Conservation (phyloP, 1,284 basidiomycete genomes). For the Leucoagaricus sp. region DNA sequence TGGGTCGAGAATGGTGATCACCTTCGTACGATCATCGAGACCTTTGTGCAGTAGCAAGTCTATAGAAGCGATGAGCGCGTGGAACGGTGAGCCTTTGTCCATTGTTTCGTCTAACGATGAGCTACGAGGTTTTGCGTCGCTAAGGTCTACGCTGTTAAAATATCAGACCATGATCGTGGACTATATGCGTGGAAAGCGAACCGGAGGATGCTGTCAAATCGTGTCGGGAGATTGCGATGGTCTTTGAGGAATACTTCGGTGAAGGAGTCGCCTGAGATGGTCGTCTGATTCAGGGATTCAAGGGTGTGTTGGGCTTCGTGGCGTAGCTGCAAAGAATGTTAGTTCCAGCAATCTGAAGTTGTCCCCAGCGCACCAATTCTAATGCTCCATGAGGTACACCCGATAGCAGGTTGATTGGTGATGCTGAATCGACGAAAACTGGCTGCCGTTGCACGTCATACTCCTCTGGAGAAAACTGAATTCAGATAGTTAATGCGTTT, state of each 20-base stretch:
- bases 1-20: slow-evolving; percentile 58
- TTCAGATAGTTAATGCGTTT: slow-evolving; percentile 9
- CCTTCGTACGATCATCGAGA: slow-evolving; percentile 69
- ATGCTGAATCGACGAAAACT: slow-evolving; percentile 82
- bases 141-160: slow-evolving; percentile 59
- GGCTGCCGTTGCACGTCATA: slow-evolving; percentile 51
- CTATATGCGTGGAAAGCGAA: slow-evolving; percentile 27
- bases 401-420: slow-evolving; percentile 80
- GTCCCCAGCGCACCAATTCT: slow-evolving; percentile 57
- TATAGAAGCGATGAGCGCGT: slow-evolving; percentile 58
- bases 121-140: slow-evolving; percentile 48
- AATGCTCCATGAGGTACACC: slow-evolving; percentile 73
- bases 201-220: slow-evolving; percentile 71
- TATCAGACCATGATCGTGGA: slow-evolving; percentile 6
- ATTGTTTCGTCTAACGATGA: slow-evolving; percentile 46
- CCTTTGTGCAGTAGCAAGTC: slow-evolving; percentile 61
- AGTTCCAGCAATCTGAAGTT: not conserved
- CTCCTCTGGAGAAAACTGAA: slow-evolving; percentile 56
- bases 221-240: slow-evolving; percentile 54
- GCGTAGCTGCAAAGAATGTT: slow-evolving; percentile 52
- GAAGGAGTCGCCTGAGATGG: slow-evolving; percentile 66
- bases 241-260: slow-evolving; percentile 76
- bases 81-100: slow-evolving; percentile 63
- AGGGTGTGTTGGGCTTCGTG: slow-evolving; percentile 78
- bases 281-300: slow-evolving; percentile 53